Evolutionary conservation across 208 protist genomes (phyloP).

Genomic region (Trypanosoma conorhini): DNA sequence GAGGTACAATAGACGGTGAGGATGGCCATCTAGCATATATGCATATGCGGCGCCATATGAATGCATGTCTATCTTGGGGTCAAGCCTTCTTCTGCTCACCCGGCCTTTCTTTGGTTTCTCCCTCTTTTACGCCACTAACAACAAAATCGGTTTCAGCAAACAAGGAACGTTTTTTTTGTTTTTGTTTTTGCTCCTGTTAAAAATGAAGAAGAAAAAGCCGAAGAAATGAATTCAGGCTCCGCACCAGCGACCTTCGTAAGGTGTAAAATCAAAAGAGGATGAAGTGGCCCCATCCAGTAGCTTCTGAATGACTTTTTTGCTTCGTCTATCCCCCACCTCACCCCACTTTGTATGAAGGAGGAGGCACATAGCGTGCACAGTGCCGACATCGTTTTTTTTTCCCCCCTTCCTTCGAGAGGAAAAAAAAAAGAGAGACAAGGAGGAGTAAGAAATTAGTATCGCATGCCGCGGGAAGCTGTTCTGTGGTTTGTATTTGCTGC

Average conservation of each 20-base stretch:
- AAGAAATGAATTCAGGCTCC: not conserved
- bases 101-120: no score
- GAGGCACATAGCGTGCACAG: not conserved
- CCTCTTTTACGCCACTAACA: not conserved
- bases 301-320: no score
- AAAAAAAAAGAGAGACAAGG: slow-evolving; percentile 5
- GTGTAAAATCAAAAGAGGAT: not conserved
- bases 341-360: no score
- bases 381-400: not conserved
- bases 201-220: not conserved
- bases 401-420: not conserved
- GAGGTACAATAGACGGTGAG: slow-evolving; percentile 49
- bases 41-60: not conserved
- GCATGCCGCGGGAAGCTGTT: not conserved
- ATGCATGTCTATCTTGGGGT: not conserved
- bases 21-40: not conserved
- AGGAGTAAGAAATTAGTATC: not conserved
- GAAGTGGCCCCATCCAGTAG: not conserved
- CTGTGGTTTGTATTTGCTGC: not conserved
- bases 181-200: not conserved
- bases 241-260: not conserved
- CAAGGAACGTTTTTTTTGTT: not conserved
- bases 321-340: no score
- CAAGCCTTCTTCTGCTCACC: not conserved
- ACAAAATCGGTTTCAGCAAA: slow-evolving; percentile 3